These are phyloP conservation scores for Chlorella sp. DNA, from an alignment of 139 green algal species.

Conservation along the genomic window DNA sequence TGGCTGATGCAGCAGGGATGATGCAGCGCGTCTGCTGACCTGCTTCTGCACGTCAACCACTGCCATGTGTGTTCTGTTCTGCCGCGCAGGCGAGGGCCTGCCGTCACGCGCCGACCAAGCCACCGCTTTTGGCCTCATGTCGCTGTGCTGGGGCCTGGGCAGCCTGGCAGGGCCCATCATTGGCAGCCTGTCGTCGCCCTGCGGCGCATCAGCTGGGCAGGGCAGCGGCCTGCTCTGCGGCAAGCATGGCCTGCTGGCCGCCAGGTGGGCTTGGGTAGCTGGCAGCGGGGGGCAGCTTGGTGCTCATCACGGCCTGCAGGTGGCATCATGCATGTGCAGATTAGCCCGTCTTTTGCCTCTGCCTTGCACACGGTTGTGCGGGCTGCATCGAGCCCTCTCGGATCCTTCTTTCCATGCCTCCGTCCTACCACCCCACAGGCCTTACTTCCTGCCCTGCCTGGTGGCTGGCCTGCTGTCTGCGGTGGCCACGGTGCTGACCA, in stretches of 20 bases:
- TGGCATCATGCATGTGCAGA: too few species aligned
- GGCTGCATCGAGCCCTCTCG: neutral
- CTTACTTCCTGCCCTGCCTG: slow-evolving; percentile 71
- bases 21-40: too few species aligned
- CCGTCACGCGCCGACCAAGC: neutral
- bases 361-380: neutral
- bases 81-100: slow-evolving; percentile 18
- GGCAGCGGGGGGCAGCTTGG: neutral
- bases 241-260: slow-evolving; percentile 8
- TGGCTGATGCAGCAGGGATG: too few species aligned
- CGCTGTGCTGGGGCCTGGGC: slow-evolving; percentile 23
- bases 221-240: neutral
- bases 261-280: neutral
- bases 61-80: neutral
- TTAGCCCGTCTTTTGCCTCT: neutral
- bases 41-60: neutral
- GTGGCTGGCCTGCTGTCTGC: slow-evolving; percentile 39
- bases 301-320: neutral
- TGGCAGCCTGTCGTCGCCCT: slow-evolving; percentile 11
- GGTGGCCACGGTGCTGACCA: slow-evolving; percentile 38
- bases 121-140: slow-evolving; percentile 18
- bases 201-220: neutral
- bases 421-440: slow-evolving; percentile 42
- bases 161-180: slow-evolving; percentile 21
- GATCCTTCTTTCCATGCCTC: neutral